A percentile compares a stretch with the other conserved stretches of the same genome.
phyloP scores from a whole-genome alignment of 2,329 filamentous ascomycete species.

The Cercospora nicotianae region DNA sequence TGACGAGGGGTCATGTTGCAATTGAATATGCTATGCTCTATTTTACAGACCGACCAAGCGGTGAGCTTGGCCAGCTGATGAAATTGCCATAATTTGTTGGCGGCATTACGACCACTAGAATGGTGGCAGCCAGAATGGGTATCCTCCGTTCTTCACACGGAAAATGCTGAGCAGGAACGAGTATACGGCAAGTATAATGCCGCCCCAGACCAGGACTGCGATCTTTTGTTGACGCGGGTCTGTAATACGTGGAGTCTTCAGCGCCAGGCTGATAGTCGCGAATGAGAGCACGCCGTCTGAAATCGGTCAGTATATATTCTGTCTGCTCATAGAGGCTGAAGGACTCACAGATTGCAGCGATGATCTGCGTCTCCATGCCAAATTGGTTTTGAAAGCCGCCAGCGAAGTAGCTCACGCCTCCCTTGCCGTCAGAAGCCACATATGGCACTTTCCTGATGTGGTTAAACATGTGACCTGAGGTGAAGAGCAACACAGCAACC shows the following conservation, averaged over 20 bases:
- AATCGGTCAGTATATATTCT: constrained; percentile 23
- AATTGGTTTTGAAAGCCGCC: constrained; percentile 90
- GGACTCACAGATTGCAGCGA: constrained; percentile 86
- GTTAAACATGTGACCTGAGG: constrained; percentile 98
- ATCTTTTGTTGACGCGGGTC: constrained; percentile 77
- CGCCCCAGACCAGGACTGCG: constrained; percentile 76
- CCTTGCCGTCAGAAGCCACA: constrained; percentile 77
- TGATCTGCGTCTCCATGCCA: constrained; percentile 91
- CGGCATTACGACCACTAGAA: constrained; percentile 56
- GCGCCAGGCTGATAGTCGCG: constrained; percentile 81
- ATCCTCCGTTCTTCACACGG: constrained; percentile 89
- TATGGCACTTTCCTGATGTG: constrained; percentile 96
- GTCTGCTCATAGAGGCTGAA: not conserved
- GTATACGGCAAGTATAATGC: constrained; percentile 77
- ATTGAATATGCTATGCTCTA: not conserved
- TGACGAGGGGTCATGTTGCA: not conserved
- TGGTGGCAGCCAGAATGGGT: constrained; percentile 90
- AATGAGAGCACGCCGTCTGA: constrained; percentile 80
- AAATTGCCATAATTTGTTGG: constrained; percentile 33
- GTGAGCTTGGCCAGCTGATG: not conserved
- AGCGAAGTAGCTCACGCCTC: constrained; percentile 87
- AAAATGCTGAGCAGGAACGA: constrained; percentile 94
- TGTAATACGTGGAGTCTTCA: constrained; percentile 87
- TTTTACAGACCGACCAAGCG: not conserved
- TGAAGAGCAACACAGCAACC: constrained; percentile 88